These are phyloP conservation scores for Aphanomyces cochlioides DNA, from an alignment of 352 stramenopile genomes.

Conservation along the genomic window DNA sequence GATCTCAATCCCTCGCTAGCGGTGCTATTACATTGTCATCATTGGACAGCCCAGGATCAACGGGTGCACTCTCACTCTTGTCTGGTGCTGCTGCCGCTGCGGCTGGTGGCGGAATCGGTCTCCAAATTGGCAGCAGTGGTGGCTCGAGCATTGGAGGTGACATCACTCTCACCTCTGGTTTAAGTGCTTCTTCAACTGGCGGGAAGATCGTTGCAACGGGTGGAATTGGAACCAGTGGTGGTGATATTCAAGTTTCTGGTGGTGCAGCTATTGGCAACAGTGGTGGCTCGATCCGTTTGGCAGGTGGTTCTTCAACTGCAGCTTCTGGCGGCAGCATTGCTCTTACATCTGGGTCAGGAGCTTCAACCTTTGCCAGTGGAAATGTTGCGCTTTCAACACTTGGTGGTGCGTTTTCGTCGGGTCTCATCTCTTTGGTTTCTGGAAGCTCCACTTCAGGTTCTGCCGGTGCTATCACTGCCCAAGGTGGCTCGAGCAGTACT, in stretches of 20 bases:
- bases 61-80: background rate
- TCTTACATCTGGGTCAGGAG: background rate
- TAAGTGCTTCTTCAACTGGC: slow-evolving; percentile 6
- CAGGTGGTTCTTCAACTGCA: slow-evolving; percentile 14
- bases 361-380: slow-evolving; percentile 7
- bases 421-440: slow-evolving; percentile 14
- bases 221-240: slow-evolving; percentile 6
- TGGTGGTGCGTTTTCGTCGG: slow-evolving; percentile 14
- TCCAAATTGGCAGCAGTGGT: background rate
- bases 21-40: background rate
- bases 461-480: slow-evolving; percentile 9
- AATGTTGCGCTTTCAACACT: slow-evolving; percentile 17
- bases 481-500: slow-evolving; percentile 12
- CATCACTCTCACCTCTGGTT: background rate
- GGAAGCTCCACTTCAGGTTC: slow-evolving; percentile 5
- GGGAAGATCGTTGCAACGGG: background rate
- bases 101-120: background rate
- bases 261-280: background rate
- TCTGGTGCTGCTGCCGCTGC: background rate
- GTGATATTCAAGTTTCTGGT: slow-evolving; percentile 15
- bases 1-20: background rate
- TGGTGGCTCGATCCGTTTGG: slow-evolving; percentile 15
- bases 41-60: background rate
- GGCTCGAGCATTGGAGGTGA: background rate
- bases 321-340: slow-evolving; percentile 10